A percentile compares a stretch with the other conserved stretches of the same genome.
These are phyloP conservation scores for Pichia sp. DNA, from an alignment of 1,139 yeast genomes.

Conservation along the genomic window DNA sequence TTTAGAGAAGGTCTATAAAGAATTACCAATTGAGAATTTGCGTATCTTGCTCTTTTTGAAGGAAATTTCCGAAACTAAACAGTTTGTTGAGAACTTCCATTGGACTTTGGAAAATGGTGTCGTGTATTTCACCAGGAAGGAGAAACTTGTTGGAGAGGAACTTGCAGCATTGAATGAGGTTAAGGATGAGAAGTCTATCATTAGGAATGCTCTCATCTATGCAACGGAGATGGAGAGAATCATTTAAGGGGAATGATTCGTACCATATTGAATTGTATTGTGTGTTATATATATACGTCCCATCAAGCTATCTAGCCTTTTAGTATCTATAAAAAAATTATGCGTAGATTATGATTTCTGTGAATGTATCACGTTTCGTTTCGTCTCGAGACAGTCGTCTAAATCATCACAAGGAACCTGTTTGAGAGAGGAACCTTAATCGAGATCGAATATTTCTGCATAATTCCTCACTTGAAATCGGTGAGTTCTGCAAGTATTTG, in stretches of 20 bases:
- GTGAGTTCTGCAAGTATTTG: constrained; percentile 21
- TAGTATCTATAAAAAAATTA: too few species aligned
- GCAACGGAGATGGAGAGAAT: constrained; percentile 87
- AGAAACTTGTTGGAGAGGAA: constrained; percentile 20
- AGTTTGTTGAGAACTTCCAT: constrained; percentile 50
- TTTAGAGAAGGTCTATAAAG: constrained; percentile 68
- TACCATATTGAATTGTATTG: too few species aligned
- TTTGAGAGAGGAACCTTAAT: not conserved
- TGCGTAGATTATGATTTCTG: too few species aligned
- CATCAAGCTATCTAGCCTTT: too few species aligned
- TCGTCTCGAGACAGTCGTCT: too few species aligned
- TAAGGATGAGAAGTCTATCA: constrained; percentile 38
- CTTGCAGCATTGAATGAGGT: constrained; percentile 19
- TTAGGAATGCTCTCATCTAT: constrained; percentile 64
- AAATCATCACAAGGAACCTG: too few species aligned
- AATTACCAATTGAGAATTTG: constrained; percentile 76
- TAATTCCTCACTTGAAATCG: constrained; percentile 17
- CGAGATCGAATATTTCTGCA: constrained; percentile 18
- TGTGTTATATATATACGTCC: too few species aligned
- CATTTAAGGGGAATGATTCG: constrained; percentile 36
- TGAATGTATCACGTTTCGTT: too few species aligned
- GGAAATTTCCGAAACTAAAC: constrained; percentile 55
- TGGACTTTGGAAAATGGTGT: constrained; percentile 61
- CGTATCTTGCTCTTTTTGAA: constrained; percentile 73
- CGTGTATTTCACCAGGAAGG: constrained; percentile 43